phyloP scores from a whole-genome alignment of 2,329 filamentous ascomycete species.

The Alternaria sp. region DNA sequence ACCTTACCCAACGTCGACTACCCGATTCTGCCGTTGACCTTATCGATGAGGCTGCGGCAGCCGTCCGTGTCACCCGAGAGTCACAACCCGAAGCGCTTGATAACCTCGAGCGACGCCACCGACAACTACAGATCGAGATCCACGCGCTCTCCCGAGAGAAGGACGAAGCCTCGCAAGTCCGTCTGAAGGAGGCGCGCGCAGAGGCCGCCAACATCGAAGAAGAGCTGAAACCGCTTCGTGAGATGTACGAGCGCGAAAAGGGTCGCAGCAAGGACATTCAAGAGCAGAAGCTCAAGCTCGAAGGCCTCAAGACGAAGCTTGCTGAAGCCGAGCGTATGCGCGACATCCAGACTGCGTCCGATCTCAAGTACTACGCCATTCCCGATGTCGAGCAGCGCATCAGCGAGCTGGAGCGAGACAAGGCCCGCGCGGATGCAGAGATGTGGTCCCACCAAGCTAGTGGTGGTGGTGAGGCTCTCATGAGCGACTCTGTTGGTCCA shows the following conservation, averaged over 20 bases:
- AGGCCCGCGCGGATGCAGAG: constrained; percentile 77
- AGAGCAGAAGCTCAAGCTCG: constrained; percentile 92
- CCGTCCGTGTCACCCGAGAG: constrained; percentile 93
- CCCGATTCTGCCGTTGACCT: constrained; percentile 97
- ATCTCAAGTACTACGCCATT: constrained; percentile 96
- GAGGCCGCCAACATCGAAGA: constrained; percentile 95
- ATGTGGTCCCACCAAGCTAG: constrained; percentile 63
- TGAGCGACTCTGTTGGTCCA: constrained; percentile 92
- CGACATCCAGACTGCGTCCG: constrained; percentile 85
- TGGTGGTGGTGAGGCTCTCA: constrained; percentile 67
- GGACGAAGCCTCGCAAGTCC: constrained; percentile 86
- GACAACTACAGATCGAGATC: constrained; percentile 96
- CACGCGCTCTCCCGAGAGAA: constrained; percentile 93
- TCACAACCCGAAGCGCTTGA: constrained; percentile 96
- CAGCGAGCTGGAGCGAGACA: constrained; percentile 78
- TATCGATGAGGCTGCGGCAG: constrained; percentile 93
- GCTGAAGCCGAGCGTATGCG: constrained; percentile 90
- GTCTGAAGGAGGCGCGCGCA: constrained; percentile 81
- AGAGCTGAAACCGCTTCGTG: constrained; percentile 86
- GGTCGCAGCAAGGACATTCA: constrained; percentile 89
- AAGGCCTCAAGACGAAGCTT: constrained; percentile 86
- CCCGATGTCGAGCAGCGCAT: constrained; percentile 87
- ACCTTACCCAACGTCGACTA: constrained; percentile 86
- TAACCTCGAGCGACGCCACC: constrained; percentile 85
- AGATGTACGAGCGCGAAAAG: constrained; percentile 96